Conservation (phyloP, 768 basidiomycete genomes). For the Gymnopilus junonius region DNA sequence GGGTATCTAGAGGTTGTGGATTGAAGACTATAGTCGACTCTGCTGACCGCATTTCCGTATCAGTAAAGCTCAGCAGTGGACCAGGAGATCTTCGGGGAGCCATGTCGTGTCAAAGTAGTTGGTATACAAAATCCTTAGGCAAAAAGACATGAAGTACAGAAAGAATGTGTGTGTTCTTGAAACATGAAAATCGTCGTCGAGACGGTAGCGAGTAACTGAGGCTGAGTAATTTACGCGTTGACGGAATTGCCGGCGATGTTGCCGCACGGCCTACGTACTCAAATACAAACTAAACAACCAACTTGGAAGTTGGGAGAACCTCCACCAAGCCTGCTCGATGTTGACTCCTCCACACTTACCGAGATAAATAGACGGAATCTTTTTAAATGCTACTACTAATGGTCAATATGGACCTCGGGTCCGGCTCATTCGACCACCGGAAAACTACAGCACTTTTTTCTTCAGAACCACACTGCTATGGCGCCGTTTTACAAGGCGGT, state of each 20-base stretch:
- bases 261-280: neutral
- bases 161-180: neutral
- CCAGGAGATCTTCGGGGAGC: slow-evolving; percentile 23
- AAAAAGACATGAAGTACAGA: slow-evolving; percentile 4
- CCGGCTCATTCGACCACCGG: neutral
- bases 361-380: neutral
- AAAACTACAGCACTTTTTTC: neutral
- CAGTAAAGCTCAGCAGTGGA: slow-evolving; percentile 25
- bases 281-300: neutral
- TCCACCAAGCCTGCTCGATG: neutral
- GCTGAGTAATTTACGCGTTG: neutral
- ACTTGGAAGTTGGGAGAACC: neutral
- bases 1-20: slow-evolving; percentile 17
- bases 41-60: slow-evolving; percentile 21
- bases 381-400: too few species aligned
- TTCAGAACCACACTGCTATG: slow-evolving; percentile 28
- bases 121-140: neutral
- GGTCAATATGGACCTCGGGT: too few species aligned
- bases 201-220: slow-evolving; percentile 1
- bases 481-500: slow-evolving; percentile 43
- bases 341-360: too few species aligned
- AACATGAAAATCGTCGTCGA: slow-evolving; percentile 5
- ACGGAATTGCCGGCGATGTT: neutral
- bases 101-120: slow-evolving; percentile 4
- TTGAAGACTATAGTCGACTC: slow-evolving; percentile 21